A percentile compares a stretch with the other conserved stretches of the same genome.
These are phyloP conservation scores for Rhinocladiella similis DNA, from an alignment of 2,329 filamentous ascomycete species.

Conservation along the genomic window DNA sequence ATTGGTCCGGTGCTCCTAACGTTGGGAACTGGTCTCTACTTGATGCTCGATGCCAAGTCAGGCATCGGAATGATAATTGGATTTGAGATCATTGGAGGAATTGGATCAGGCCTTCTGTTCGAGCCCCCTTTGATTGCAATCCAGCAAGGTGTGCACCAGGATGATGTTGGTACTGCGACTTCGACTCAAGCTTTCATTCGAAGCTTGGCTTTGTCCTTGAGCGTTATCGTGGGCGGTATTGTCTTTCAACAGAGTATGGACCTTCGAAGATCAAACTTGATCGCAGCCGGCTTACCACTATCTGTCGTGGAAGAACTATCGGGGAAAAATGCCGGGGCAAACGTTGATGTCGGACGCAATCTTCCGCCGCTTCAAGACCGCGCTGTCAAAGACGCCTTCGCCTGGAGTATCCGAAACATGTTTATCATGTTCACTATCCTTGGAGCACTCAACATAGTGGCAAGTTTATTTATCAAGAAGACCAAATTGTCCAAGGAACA, in stretches of 20 bases:
- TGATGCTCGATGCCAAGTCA: constrained; percentile 40
- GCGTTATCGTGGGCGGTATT: constrained; percentile 59
- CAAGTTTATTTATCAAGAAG: constrained; percentile 38
- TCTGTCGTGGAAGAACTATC: constrained; percentile 21
- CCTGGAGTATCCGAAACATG: constrained; percentile 46
- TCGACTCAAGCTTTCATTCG: constrained; percentile 63
- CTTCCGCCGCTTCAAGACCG: constrained; percentile 34
- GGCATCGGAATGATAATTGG: constrained; percentile 49
- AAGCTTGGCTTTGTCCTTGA: constrained; percentile 58
- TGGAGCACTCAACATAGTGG: constrained; percentile 15
- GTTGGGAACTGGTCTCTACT: constrained; percentile 51
- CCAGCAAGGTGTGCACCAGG: constrained; percentile 52
- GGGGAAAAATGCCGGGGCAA: constrained; percentile 33
- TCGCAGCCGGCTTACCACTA: constrained; percentile 31
- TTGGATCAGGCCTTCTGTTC: constrained; percentile 53
- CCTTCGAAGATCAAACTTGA: constrained; percentile 15
- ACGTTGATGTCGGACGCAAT: constrained; percentile 28
- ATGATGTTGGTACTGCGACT: constrained; percentile 59
- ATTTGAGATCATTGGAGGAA: constrained; percentile 42
- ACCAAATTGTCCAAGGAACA: constrained; percentile 43
- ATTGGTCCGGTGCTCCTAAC: constrained; percentile 43
- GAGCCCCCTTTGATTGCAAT: constrained; percentile 57
- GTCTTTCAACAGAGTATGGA: constrained; percentile 44
- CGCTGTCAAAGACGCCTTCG: constrained; percentile 44
- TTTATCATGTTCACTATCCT: constrained; percentile 46